phyloP scores from a whole-genome alignment of 305 asterid species.

The Solanum hybrid region DNA sequence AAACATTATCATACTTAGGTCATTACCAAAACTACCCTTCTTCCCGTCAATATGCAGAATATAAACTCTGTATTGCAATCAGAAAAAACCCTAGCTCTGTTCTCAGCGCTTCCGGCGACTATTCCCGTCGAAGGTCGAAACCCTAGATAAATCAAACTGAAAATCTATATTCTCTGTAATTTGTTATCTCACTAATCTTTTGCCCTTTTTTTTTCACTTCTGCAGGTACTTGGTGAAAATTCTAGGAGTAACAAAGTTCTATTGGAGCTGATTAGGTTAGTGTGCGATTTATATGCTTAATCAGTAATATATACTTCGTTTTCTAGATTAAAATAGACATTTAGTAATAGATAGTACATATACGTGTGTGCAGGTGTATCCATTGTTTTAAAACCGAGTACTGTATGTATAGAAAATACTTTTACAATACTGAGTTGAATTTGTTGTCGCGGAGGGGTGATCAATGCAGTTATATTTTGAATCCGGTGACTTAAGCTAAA shows the following conservation, averaged over 20 bases:
- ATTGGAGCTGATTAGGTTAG: background rate
- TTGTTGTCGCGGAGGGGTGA: background rate
- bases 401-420: background rate
- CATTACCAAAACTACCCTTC: background rate
- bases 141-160: background rate
- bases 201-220: background rate
- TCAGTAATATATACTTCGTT: no score
- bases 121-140: background rate
- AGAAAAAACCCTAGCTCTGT: background rate
- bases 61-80: background rate
- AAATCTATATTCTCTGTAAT: background rate
- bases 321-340: background rate
- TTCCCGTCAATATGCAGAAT: background rate
- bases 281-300: background rate
- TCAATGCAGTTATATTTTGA: background rate
- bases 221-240: background rate
- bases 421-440: background rate
- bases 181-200: background rate
- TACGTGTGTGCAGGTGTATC: background rate
- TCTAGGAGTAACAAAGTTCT: background rate
- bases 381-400: background rate
- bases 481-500: background rate
- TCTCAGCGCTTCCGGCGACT: background rate
- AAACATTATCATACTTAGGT: background rate
- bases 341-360: background rate